Percentiles rank a stretch among this genome's conserved stretches.
These are phyloP conservation scores for Populus alba DNA, from an alignment of 345 rosid species.

Conservation along the genomic window DNA sequence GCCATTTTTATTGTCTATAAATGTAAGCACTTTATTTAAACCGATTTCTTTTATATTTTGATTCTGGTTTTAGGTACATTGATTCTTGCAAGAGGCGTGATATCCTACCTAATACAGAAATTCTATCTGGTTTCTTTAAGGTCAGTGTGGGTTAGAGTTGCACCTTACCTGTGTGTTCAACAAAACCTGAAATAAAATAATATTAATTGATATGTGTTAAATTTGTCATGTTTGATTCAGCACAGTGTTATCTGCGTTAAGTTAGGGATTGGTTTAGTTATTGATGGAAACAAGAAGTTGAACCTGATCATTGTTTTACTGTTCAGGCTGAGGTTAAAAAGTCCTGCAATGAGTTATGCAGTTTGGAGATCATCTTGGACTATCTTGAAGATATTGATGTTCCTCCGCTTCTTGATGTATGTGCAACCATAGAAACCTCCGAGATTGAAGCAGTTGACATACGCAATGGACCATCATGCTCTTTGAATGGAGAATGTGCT, in stretches of 20 bases:
- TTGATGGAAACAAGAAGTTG: conserved; percentile 4
- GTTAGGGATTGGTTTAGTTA: background rate
- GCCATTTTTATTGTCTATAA: background rate
- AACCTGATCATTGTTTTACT: conserved; percentile 16
- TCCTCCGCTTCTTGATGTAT: conserved; percentile 65
- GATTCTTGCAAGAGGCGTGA: conserved; percentile 60
- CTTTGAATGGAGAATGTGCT: conserved; percentile 52
- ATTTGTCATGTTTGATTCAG: background rate
- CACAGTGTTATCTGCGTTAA: background rate
- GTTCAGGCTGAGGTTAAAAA: conserved; percentile 58
- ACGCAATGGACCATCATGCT: conserved; percentile 48
- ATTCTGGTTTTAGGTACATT: conserved; percentile 46
- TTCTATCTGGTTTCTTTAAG: conserved; percentile 61
- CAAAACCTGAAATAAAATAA: background rate
- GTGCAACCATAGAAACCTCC: conserved; percentile 48
- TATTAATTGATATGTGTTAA: background rate
- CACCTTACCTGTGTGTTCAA: background rate
- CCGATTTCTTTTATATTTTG: background rate
- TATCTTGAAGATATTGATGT: conserved; percentile 57
- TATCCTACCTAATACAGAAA: conserved; percentile 46
- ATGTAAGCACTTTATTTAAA: background rate
- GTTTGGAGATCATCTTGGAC: conserved; percentile 58
- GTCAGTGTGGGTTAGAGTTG: conserved; percentile 33
- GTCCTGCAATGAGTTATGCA: conserved; percentile 46
- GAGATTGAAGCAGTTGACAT: conserved; percentile 74